Evolutionary conservation across 805 yeast genomes (phyloP).

Genomic region (Huiozyma naganishii): DNA sequence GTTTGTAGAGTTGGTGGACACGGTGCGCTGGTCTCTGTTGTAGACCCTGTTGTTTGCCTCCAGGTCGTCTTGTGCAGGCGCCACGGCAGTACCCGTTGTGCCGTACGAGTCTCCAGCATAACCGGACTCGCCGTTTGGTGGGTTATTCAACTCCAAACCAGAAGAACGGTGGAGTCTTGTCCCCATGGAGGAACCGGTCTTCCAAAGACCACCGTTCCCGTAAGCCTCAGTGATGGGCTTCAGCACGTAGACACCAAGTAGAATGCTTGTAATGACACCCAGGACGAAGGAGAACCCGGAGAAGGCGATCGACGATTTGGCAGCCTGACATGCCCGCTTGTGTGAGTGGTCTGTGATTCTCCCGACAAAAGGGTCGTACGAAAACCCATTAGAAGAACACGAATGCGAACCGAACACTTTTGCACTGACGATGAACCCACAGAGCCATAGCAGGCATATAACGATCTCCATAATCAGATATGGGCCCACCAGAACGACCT

Average conservation of each 20-base stretch:
- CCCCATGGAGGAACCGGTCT: conserved; percentile 11
- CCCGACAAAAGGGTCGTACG: conserved; percentile 11
- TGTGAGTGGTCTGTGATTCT: conserved; percentile 7
- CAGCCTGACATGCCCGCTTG: conserved; percentile 19
- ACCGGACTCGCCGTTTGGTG: conserved; percentile 4
- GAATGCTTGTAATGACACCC: conserved; percentile 16
- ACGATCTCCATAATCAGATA: conserved; percentile 21
- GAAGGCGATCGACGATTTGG: conserved; percentile 28
- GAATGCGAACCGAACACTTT: conserved; percentile 21
- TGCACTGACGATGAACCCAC: conserved; percentile 28
- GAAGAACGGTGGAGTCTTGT: conserved; percentile 15
- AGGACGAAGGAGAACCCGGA: conserved; percentile 23
- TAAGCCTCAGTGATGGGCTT: conserved; percentile 15
- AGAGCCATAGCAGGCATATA: conserved; percentile 25
- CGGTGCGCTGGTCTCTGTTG: conserved; percentile 1
- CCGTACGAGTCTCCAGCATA: conserved; percentile 1
- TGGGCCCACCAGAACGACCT: conserved; percentile 18
- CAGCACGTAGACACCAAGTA: conserved; percentile 24
- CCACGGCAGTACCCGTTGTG: background rate
- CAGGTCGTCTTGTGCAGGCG: background rate
- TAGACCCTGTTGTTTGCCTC: background rate
- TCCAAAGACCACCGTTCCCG: conserved; percentile 17
- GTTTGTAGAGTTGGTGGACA: conserved; percentile 6
- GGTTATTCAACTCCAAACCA: conserved; percentile 14
- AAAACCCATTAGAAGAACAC: conserved; percentile 15